Conservation (phyloP, 2,329 filamentous ascomycete genomes). For the Leptographium lundbergii region DNA sequence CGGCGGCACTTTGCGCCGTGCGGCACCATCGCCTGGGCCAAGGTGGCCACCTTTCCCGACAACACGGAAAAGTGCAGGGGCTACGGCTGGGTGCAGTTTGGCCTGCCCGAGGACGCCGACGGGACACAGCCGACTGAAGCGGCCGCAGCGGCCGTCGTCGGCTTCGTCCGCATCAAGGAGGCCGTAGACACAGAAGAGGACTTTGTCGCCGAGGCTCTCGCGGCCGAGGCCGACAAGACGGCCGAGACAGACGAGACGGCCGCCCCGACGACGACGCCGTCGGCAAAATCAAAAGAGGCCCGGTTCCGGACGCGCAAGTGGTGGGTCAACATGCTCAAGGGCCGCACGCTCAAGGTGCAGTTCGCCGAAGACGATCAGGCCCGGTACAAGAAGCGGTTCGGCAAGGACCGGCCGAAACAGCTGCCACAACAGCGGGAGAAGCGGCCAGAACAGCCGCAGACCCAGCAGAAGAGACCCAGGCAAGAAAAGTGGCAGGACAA, state of each 20-base stretch:
- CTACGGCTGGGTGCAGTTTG: slow-evolving; percentile 90
- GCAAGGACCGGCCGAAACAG: slow-evolving; percentile 49
- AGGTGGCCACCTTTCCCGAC: slow-evolving; percentile 92
- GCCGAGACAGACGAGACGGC: slow-evolving; percentile 19
- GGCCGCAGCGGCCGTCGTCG: slow-evolving; percentile 65
- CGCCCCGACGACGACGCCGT: slow-evolving; percentile 26
- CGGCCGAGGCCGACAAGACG: slow-evolving; percentile 25
- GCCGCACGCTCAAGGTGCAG: slow-evolving; percentile 74
- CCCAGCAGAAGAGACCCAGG: slow-evolving; percentile 12
- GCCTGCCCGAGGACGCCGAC: slow-evolving; percentile 17
- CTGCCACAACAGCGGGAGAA: slow-evolving; percentile 16
- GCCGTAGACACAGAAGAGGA: slow-evolving; percentile 50
- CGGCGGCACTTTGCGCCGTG: slow-evolving; percentile 73
- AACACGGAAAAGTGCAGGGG: slow-evolving; percentile 88
- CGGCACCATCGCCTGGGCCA: slow-evolving; percentile 68
- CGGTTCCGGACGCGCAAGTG: slow-evolving; percentile 54
- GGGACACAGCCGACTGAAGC: slow-evolving; percentile 18
- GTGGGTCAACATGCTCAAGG: slow-evolving; percentile 76
- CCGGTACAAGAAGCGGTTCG: slow-evolving; percentile 88
- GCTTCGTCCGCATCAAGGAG: slow-evolving; percentile 62
- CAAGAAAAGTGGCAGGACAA: slow-evolving; percentile 20
- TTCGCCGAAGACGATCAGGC: slow-evolving; percentile 84
- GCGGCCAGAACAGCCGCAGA: background rate
- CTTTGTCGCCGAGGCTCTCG: slow-evolving; percentile 37
- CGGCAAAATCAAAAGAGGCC: slow-evolving; percentile 25